Evolutionary conservation across 805 yeast genomes (phyloP).

Genomic region (Candida broadrunensis): DNA sequence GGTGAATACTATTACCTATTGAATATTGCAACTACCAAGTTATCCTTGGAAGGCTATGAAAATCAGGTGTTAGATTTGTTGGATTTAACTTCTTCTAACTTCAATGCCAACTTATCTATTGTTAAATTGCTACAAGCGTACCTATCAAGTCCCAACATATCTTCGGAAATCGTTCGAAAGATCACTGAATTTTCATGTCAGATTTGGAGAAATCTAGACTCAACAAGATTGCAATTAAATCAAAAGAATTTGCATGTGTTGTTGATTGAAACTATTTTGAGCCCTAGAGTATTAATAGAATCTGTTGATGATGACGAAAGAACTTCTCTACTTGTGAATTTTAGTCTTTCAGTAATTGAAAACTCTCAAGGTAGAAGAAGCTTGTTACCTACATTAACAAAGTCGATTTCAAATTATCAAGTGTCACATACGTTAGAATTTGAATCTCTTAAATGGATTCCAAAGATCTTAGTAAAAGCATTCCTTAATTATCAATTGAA

Average conservation of each 20-base stretch:
- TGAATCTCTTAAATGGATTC: constrained; percentile 48
- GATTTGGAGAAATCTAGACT: constrained; percentile 59
- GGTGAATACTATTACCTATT: constrained; percentile 16
- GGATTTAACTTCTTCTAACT: constrained; percentile 18
- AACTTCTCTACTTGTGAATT: constrained; percentile 22
- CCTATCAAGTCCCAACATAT: constrained; percentile 2
- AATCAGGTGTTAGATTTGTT: constrained; percentile 9
- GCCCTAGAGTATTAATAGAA: constrained; percentile 34
- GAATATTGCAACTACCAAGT: neutral
- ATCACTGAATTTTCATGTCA: constrained; percentile 24
- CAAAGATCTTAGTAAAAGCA: constrained; percentile 43
- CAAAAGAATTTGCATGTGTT: constrained; percentile 62
- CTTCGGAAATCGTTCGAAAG: no score
- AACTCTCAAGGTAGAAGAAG: constrained; percentile 64
- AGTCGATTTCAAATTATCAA: constrained; percentile 45
- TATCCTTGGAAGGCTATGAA: neutral
- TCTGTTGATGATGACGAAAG: constrained; percentile 29
- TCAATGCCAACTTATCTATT: constrained; percentile 22
- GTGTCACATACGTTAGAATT: constrained; percentile 25
- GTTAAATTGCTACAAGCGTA: constrained; percentile 14
- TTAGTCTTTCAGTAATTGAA: constrained; percentile 43
- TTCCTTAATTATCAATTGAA: constrained; percentile 52
- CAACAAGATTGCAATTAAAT: constrained; percentile 59
- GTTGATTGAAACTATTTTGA: constrained; percentile 51
- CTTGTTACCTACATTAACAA: constrained; percentile 58